Conservation (phyloP, 2,329 filamentous ascomycete species). For the Calonectria pauciramosa region DNA sequence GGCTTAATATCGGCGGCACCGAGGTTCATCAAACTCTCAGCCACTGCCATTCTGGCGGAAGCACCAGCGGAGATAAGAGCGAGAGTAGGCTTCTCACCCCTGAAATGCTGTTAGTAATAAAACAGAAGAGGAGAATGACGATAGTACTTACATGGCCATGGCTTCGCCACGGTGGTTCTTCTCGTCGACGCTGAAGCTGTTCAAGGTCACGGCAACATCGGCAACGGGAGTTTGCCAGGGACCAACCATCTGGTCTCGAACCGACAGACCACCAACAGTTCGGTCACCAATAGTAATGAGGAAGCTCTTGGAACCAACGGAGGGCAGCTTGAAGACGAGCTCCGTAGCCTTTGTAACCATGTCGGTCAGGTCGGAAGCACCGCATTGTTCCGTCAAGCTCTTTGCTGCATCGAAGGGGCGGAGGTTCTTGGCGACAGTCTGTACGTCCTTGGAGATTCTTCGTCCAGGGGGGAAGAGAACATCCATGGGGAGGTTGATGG, state of each 20-base stretch:
- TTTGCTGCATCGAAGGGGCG: slow-evolving; percentile 77
- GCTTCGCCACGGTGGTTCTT: slow-evolving; percentile 88
- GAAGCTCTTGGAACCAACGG: slow-evolving; percentile 97
- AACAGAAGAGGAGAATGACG: background rate
- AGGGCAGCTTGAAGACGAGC: slow-evolving; percentile 85
- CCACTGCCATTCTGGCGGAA: slow-evolving; percentile 96
- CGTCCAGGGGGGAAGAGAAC: slow-evolving; percentile 83
- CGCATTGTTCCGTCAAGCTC: slow-evolving; percentile 76
- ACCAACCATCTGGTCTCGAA: slow-evolving; percentile 95
- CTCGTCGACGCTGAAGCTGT: slow-evolving; percentile 75
- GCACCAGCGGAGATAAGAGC: slow-evolving; percentile 91
- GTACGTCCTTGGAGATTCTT: slow-evolving; percentile 44
- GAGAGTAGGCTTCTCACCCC: slow-evolving; percentile 87
- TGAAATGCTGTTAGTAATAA: slow-evolving; percentile 3
- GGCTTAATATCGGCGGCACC: slow-evolving; percentile 78
- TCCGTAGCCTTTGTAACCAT: slow-evolving; percentile 73
- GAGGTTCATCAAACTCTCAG: slow-evolving; percentile 92
- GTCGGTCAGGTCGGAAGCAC: slow-evolving; percentile 58
- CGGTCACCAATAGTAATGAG: slow-evolving; percentile 97
- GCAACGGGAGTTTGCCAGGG: slow-evolving; percentile 96
- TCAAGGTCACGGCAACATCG: slow-evolving; percentile 93
- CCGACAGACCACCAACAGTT: slow-evolving; percentile 89
- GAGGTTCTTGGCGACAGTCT: slow-evolving; percentile 63
- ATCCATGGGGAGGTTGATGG: slow-evolving; percentile 91
- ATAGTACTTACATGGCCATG: slow-evolving; percentile 80